Base-by-base conservation (phyloP, 108 stramenopile species). In the Skeletonema tropicum region DNA sequence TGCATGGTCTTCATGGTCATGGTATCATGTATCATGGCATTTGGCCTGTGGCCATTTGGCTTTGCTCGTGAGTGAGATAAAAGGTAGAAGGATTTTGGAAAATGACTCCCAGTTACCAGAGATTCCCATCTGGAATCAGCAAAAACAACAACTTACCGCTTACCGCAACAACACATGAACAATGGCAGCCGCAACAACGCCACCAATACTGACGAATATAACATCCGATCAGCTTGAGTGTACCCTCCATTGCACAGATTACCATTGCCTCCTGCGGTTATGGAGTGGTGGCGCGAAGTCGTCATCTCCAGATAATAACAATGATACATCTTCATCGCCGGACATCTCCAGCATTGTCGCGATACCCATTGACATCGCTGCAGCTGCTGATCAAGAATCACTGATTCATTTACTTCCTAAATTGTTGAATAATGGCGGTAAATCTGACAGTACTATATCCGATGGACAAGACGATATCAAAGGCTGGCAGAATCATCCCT, bases 211-310 rank as follows among this genome's bases (percentile, higher is more conserved):
- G 59, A 82, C 74, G 29, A 33, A 76, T 36, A 69, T 76, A 30
- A 73, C 26, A 48, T 26, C 45, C 21, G 30, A 52, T 61, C 66
- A 73, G 30, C 71, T 82, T 21, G 81, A 82, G 57, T 76, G 81
- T 41, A 76, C 71, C 39, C 57, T 68, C 8, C 75, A 72, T 59
- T 75, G 66, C 41, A 38, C 52, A 31, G 66, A 64, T 23, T 73
- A 82, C 46, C 81, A 66, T 21, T 82, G 81, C 17, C 52, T 82
- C 31, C 23, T 82, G 30, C 55, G 60, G 31, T 38, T 82, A 49
- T 49, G 73, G 26, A 82, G 71, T 25, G 29, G 32, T 26, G 15
- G 38, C 17, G 35, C 64, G n/a, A 74, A 62, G 3, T 19, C 29
- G 4, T n/a, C 71, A 63, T n/a, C 63, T 32, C 32, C 32, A 4